These are phyloP conservation scores for Kwoniella shandongensis DNA, from an alignment of 768 basidiomycete genomes.

Conservation along the genomic window DNA sequence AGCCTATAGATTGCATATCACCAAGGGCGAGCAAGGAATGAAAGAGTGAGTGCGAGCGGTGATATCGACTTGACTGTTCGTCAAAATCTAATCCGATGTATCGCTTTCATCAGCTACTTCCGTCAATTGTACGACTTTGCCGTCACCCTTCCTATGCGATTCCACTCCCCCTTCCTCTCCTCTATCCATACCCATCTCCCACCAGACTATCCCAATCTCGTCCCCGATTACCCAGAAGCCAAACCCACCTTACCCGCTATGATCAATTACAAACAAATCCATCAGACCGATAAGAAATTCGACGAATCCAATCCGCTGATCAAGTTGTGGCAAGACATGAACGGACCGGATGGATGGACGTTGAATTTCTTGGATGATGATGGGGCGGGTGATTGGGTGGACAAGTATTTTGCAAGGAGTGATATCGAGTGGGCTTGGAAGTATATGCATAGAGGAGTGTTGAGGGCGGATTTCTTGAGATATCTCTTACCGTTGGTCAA, in stretches of 20 bases:
- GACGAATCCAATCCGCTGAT: constrained; percentile 14
- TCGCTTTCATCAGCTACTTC: constrained; percentile 17
- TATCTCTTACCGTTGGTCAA: constrained; percentile 42
- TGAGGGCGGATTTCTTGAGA: constrained; percentile 45
- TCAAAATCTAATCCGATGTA: neutral
- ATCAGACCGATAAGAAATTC: constrained; percentile 41
- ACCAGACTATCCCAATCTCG: constrained; percentile 3
- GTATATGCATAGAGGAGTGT: constrained; percentile 42
- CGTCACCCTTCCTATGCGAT: constrained; percentile 7
- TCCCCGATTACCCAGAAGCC: constrained; percentile 4
- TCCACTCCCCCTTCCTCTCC: constrained; percentile 8
- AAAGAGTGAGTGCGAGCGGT: constrained; percentile 29
- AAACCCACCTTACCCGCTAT: constrained; percentile 22
- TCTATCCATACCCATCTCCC: constrained; percentile 23
- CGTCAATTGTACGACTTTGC: constrained; percentile 22
- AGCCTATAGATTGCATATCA: constrained; percentile 23
- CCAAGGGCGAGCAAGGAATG: constrained; percentile 13
- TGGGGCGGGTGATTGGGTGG: constrained; percentile 32
- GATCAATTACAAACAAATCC: constrained; percentile 38
- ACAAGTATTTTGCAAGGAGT: constrained; percentile 16
- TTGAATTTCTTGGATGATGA: constrained; percentile 41
- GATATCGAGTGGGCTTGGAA: constrained; percentile 42
- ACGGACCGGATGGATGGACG: constrained; percentile 38
- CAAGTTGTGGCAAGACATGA: constrained; percentile 33
- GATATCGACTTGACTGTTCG: too few species aligned